Evolutionary conservation across 768 basidiomycete genomes (phyloP), one percentile per base, ranked within the genome.

Genomic region (Porphyrellus cyaneotinctus): DNA sequence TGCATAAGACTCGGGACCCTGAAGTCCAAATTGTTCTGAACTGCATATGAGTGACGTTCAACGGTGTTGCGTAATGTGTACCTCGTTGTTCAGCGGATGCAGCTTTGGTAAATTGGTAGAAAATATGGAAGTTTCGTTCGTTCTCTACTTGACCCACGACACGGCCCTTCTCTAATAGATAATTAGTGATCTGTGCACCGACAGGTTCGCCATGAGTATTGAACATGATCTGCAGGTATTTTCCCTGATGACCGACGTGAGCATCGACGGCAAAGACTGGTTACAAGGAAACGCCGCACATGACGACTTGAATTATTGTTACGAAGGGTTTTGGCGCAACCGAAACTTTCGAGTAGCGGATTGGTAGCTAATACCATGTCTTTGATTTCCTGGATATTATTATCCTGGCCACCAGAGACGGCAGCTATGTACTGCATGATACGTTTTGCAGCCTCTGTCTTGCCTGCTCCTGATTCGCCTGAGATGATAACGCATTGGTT

Each of bases 401-500:
- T 87, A 63, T 91, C 90, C 58, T 84, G 83, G 22, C 82, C 88
- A 43, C 92, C 91, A 15, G 92, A 93, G 0, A 98, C 97, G 11
- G 91, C 97, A 15, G 97, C 97, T 61, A 99, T 95, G 66, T 99
- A 99, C 69, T 97, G 95, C 97, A 99, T 99, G 71, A 99, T 98
- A 44, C 94, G 84, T 70, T 98, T 98, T 20, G 97, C 97, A 4
- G 97, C 97, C 71, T 98, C 97, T 4, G 97, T 99, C 78, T 99
- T 99, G 46, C 97, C 97, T 5, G 97, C 97, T 46, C 97, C 97
- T 15, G 95, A 97, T 75, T 99, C 97, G 49, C 97, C 97, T 32
- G 95, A 94, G 64, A 99, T 98, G 73, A 99, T 99, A 49, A 99
- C 95, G 69, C 95, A 98, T 74, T 99, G 97, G 65, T 98, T 99